A percentile compares a stretch with the other conserved stretches of the same genome.
These are phyloP conservation scores for Globisporangium uncinulatum DNA, from an alignment of 352 stramenopile species.

Conservation along the genomic window DNA sequence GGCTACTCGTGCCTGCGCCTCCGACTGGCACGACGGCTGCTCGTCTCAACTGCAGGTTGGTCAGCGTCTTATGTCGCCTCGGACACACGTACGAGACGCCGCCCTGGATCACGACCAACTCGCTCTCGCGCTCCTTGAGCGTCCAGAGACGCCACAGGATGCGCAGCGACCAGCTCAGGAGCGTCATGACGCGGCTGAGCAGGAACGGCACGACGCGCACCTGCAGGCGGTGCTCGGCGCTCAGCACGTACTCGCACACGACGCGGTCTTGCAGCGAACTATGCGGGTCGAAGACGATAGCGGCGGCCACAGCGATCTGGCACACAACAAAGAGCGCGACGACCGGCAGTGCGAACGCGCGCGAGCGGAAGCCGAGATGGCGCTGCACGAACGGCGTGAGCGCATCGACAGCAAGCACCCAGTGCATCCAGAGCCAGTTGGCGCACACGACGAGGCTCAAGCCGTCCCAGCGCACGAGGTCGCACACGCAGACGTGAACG, in stretches of 20 bases:
- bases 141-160: slow-evolving; percentile 9
- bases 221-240: not conserved
- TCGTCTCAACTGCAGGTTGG: not conserved
- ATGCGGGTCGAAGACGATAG: not conserved
- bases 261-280: slow-evolving; percentile 5
- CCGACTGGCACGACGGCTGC: not conserved
- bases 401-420: slow-evolving; percentile 24
- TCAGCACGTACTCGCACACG: not conserved
- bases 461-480: slow-evolving; percentile 27
- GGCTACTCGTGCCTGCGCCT: not conserved
- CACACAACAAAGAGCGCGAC: slow-evolving; percentile 6
- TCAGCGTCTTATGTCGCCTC: not conserved
- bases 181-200: slow-evolving; percentile 3
- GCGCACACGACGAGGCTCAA: slow-evolving; percentile 11
- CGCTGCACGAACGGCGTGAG: slow-evolving; percentile 8
- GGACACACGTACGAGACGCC: slow-evolving; percentile 1
- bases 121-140: slow-evolving; percentile 1
- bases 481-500: slow-evolving; percentile 20
- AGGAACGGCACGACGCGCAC: slow-evolving; percentile 6
- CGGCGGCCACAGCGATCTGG: slow-evolving; percentile 2
- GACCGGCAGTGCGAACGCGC: not conserved
- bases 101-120: slow-evolving; percentile 12
- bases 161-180: slow-evolving; percentile 8
- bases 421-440: slow-evolving; percentile 25
- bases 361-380: slow-evolving; percentile 1